These are phyloP conservation scores for Paspalum vaginatum DNA, from an alignment of 176 grass and related monocot genomes.

Conservation along the genomic window DNA sequence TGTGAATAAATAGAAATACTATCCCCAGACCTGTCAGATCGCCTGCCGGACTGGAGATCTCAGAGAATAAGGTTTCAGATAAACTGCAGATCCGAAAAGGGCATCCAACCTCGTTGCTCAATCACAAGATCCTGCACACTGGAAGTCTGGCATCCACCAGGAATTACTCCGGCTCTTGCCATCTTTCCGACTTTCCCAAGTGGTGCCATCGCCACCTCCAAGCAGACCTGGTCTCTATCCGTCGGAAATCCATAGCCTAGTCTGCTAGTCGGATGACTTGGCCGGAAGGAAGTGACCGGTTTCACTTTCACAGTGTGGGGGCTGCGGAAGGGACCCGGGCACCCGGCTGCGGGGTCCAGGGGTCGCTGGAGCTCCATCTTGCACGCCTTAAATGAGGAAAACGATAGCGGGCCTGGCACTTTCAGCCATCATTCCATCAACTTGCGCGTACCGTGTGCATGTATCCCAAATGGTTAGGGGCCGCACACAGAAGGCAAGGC, in stretches of 20 bases:
- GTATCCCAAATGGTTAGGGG: constrained; percentile 7
- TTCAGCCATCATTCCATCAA: constrained; percentile 7
- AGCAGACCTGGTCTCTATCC: not conserved
- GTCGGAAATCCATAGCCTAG: not conserved
- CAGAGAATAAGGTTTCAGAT: not conserved
- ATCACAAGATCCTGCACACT: not conserved
- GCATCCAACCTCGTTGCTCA: not conserved
- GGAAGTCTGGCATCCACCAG: not conserved
- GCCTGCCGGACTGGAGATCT: too few species aligned
- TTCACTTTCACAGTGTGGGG: not conserved
- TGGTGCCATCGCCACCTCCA: not conserved
- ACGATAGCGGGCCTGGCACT: constrained; percentile 21
- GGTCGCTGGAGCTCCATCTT: not conserved
- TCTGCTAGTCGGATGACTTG: not conserved
- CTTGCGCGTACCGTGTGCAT: not conserved
- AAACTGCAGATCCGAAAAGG: not conserved
- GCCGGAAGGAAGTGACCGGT: not conserved
- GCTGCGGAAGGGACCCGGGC: not conserved
- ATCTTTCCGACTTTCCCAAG: not conserved
- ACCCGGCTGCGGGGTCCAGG: not conserved
- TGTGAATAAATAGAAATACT: not conserved
- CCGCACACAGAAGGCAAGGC: not conserved
- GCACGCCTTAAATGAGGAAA: constrained; percentile 47
- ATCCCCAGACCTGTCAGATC: not conserved
- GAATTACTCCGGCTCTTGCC: not conserved